Conservation (phyloP, 495 filamentous ascomycete species). For the Penicillium chermesinum region DNA sequence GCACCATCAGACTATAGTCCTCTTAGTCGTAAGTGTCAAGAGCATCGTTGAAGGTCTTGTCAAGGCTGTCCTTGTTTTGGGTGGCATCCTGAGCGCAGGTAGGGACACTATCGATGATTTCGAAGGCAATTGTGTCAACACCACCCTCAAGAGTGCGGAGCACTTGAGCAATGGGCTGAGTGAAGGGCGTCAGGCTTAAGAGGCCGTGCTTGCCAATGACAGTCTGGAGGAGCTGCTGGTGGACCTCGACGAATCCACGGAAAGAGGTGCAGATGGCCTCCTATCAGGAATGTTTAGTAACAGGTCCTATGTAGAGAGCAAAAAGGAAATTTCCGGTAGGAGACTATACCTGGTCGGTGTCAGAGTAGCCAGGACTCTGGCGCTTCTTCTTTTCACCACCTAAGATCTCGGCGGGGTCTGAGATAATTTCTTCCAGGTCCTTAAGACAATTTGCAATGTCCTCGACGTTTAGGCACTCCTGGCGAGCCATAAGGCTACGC, state of each 20-base stretch:
- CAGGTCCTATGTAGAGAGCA: not conserved
- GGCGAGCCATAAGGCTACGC: not conserved
- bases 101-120: not conserved
- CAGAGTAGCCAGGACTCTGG: not conserved
- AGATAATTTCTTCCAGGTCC: not conserved
- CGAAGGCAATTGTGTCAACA: not conserved
- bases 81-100: not conserved
- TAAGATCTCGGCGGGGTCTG: not conserved
- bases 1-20: no score
- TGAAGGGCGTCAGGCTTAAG: not conserved
- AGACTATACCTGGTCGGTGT: not conserved
- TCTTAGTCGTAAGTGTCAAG: not conserved
- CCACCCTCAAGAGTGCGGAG: not conserved
- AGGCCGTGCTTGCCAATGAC: conserved; percentile 1
- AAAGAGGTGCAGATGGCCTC: not conserved
- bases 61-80: not conserved
- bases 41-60: not conserved
- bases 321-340: not conserved
- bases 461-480: not conserved
- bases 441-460: not conserved
- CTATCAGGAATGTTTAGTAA: not conserved
- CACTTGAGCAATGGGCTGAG: not conserved
- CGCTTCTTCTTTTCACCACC: not conserved
- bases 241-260: not conserved
- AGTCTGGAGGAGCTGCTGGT: not conserved